Base-by-base conservation (phyloP, 345 rosid species). In the Theobroma cacao region DNA sequence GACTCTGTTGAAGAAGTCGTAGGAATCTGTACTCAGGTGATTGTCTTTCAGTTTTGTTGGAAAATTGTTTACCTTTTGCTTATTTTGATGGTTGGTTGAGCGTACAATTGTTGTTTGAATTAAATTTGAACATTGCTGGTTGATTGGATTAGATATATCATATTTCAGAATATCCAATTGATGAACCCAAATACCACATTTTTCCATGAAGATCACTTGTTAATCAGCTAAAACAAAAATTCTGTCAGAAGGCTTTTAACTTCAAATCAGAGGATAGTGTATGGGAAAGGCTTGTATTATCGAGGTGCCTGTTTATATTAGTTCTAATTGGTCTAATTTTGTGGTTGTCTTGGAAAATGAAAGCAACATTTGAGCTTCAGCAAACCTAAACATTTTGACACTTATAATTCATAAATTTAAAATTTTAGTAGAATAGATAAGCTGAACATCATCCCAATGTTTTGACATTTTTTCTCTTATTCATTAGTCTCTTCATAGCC, bases 11-110 rank as follows among this genome's bases (percentile, higher is more conserved):
- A 90, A 67, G 95, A 93, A 74, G 84, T 91, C 41, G 91, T 95
- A 2, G 94, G 86, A 79, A 72, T 92, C 86, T 95, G 99, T 85
- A 84, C 92, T 52, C 92, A 93, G 97, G 98, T 95, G 77, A 48
- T 72, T 53, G 0, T 55, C 45, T 36, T 72, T 34, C 30, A 17
- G n/a, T 58, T n/a, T 38, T 22, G 18, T 24, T 34, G 14, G 18
- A 38, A 14, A 12, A n/a, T 1, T 63, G 4, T 24, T 22, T 22
- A 12, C 0, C n/a, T 74, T 80, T 53, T 31, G 30, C 22, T 33
- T 34, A 8, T 61, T 70, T 15, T 68, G 36, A 26, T 55, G 26
- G 26, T 62, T 72, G 78, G 41, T n/a, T 18, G 47, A 31, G 6
- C 13, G 6, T 70, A 30, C 36, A 53, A n/a, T 41, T 66, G 30